Conservation (phyloP, 1,284 basidiomycete species). For the Mycena sp. region DNA sequence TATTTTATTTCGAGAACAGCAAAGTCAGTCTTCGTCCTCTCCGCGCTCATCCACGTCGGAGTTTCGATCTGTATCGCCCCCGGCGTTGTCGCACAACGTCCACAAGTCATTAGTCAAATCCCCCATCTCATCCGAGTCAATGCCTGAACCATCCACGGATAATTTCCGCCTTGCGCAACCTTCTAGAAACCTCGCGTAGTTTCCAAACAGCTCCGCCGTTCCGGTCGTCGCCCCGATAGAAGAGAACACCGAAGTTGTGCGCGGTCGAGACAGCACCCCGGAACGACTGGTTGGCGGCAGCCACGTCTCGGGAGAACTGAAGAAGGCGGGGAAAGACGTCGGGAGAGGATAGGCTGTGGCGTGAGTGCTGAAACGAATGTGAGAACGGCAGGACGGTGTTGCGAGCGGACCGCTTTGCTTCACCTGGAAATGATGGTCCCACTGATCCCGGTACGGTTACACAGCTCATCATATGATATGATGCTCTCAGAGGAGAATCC, state of each 20-base stretch:
- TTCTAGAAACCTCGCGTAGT: constrained; percentile 56
- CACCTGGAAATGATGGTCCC: constrained; percentile 50
- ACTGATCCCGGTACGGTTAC: constrained; percentile 37
- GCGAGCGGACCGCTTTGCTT: constrained; percentile 12
- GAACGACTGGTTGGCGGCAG: constrained; percentile 23
- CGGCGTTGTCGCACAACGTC: constrained; percentile 58
- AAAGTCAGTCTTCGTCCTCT: constrained; percentile 23
- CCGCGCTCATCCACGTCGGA: constrained; percentile 33
- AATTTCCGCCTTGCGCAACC: constrained; percentile 41
- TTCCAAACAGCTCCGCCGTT: constrained; percentile 47
- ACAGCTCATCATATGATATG: constrained; percentile 50
- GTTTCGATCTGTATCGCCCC: constrained; percentile 41
- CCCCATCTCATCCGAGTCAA: constrained; percentile 58
- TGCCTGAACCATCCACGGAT: constrained; percentile 42
- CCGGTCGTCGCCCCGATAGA: constrained; percentile 45
- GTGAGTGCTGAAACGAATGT: constrained; percentile 46
- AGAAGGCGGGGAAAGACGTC: constrained; percentile 58
- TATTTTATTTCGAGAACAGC: no score
- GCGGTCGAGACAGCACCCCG: constrained; percentile 32
- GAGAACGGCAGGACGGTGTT: constrained; percentile 12
- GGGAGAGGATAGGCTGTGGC: constrained; percentile 58
- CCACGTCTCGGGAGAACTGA: constrained; percentile 32
- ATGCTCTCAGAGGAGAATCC: constrained; percentile 57
- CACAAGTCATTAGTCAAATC: constrained; percentile 63
- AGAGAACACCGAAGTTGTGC: constrained; percentile 43